Percentiles rank a stretch among this genome's conserved stretches.
These are phyloP conservation scores for Stephanodiscus triporus DNA, from an alignment of 108 stramenopile species.

Conservation along the genomic window DNA sequence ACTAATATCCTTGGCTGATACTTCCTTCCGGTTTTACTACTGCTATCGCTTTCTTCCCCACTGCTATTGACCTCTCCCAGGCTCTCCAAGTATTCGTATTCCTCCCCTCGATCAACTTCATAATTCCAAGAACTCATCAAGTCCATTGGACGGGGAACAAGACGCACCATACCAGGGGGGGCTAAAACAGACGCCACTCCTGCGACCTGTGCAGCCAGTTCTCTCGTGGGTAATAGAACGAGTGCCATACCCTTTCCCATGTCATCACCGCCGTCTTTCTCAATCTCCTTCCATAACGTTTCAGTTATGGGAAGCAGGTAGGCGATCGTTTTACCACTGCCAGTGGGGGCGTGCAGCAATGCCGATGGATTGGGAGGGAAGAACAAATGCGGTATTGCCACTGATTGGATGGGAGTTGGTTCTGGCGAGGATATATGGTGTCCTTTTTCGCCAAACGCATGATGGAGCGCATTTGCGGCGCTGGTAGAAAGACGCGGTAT, in stretches of 20 bases:
- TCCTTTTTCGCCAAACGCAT: conserved; percentile 38
- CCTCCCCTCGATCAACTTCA: conserved; percentile 38
- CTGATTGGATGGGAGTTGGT: conserved; percentile 81
- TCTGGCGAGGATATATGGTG: conserved; percentile 1
- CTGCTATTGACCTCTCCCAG: conserved; percentile 36
- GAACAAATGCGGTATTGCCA: conserved; percentile 56
- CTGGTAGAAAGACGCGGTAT: conserved; percentile 59
- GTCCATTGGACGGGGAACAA: conserved; percentile 77
- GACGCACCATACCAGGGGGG: conserved; percentile 85
- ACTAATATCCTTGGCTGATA: conserved; percentile 68
- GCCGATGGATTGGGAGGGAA: conserved; percentile 62
- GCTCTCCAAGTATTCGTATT: conserved; percentile 50
- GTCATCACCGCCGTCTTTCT: conserved; percentile 28
- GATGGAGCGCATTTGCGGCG: conserved; percentile 69
- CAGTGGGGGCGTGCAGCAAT: conserved; percentile 83
- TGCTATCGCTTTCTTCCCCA: conserved; percentile 21
- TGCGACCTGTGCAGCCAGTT: conserved; percentile 93
- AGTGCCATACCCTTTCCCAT: conserved; percentile 53
- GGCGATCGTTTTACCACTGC: conserved; percentile 83
- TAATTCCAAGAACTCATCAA: conserved; percentile 55
- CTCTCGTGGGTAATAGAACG: conserved; percentile 91
- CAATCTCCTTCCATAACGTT: conserved; percentile 66
- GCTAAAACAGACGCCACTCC: conserved; percentile 80
- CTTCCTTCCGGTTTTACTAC: conserved; percentile 10
- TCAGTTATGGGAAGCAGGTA: conserved; percentile 87